Percentiles rank a stretch among this genome's conserved stretches.
Conservation (phyloP, 441 rosid genomes). For the Eutrema salsugineum region DNA sequence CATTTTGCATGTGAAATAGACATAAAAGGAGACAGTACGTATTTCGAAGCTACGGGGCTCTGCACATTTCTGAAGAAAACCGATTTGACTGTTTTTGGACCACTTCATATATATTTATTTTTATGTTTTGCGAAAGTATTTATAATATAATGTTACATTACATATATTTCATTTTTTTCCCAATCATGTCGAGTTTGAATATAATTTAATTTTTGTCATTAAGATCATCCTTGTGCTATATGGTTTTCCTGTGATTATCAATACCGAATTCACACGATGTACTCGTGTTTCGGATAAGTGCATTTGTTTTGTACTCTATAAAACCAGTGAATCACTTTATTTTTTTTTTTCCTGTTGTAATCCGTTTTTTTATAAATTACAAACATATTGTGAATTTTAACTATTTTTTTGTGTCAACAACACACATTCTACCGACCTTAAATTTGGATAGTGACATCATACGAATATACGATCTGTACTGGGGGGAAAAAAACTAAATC, state of each 20-base stretch:
- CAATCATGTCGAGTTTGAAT: conserved; percentile 1
- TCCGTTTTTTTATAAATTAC: not conserved
- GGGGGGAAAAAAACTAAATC: not conserved
- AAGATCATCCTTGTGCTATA: not conserved
- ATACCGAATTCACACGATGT: not conserved
- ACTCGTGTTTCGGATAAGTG: not conserved
- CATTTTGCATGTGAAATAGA: conserved; percentile 33
- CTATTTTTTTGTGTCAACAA: too few species aligned
- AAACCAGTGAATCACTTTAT: not conserved
- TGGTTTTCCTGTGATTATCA: not conserved
- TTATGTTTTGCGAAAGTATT: too few species aligned
- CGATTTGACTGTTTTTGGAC: conserved; percentile 11
- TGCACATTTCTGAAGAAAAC: conserved; percentile 2
- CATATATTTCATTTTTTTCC: not conserved
- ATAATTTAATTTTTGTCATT: not conserved
- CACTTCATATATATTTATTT: not conserved
- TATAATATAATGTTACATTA: not conserved
- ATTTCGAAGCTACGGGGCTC: conserved; percentile 18
- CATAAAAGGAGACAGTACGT: conserved; percentile 26
- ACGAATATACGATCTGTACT: too few species aligned
- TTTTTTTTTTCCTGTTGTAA: too few species aligned
- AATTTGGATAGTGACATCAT: not conserved
- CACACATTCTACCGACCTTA: not conserved
- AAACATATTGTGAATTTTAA: not conserved
- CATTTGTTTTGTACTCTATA: not conserved